Base-by-base conservation (phyloP, 495 filamentous ascomycete species). In the Hypoxylon crocopeplum region DNA sequence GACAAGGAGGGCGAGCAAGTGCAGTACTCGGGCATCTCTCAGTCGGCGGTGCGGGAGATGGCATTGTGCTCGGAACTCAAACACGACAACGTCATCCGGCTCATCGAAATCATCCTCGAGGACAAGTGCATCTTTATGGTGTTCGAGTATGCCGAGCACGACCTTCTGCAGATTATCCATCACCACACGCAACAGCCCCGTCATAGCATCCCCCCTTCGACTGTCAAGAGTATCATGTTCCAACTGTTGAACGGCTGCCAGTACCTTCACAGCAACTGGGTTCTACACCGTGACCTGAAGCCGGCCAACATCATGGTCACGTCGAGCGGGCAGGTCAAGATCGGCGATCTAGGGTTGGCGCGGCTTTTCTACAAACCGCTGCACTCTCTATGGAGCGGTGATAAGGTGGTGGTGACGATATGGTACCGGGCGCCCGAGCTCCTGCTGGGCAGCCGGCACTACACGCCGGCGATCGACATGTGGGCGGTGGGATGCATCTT, bases 81-180 rank as follows among this genome's bases (percentile, higher is more conserved):
- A 16, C 93, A 99, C 72, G 78, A 83, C 46, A 97, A 98, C 69
- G 88, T 99, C 37, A 93, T 99, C 67, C 84, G 88, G 54, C 82
- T 97, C 22, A 84, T 93, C 61, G 94, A 99, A 72, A 99, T 97
- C 66, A 97, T 98, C 68, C 79, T 99, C 11, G 92, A 99, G 75
- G 92, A 96, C 73, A 98, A 97, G 76, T 97, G 92, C 77, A 99
- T 99, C 68, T 98, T 92, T 75, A 99, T 99, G 91, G 93, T 99
- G 15, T 99, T 99, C 68, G 94, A 98, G 74, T 99, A 97, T 69
- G 93, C 93, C 61, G 94, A 99, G 74, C 94, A 92, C 73, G 94
- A 99, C 70, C 79, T 99, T 34, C 81, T 99, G 6, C 95, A 98
- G 73, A 98, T 99, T 58, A 97, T 99, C 64, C 94, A 99, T 69